Conservation (phyloP, 2,329 filamentous ascomycete species). For the Alternaria incomplexa region DNA sequence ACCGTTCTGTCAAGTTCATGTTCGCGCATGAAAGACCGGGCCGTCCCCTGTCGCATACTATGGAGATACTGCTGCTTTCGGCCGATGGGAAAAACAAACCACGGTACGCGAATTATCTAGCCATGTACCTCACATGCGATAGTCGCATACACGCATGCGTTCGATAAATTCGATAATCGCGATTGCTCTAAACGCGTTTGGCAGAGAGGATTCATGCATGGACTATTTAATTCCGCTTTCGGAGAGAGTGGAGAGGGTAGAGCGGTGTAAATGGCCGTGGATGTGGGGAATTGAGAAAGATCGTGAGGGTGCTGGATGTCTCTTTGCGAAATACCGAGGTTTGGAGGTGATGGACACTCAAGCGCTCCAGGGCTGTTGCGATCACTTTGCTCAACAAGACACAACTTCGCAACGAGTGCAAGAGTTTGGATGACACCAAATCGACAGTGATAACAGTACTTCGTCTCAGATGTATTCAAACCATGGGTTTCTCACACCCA, state of each 20-base stretch:
- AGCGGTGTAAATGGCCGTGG: not conserved
- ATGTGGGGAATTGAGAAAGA: not conserved
- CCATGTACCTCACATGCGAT: not conserved
- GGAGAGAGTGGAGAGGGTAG: not conserved
- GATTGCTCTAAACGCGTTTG: not conserved
- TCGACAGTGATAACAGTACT: not conserved
- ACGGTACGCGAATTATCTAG: not conserved
- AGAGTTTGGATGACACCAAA: not conserved
- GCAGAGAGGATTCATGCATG: not conserved
- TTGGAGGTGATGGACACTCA: not conserved
- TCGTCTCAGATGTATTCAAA: not conserved
- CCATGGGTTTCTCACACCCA: not conserved
- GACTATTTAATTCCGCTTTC: not conserved
- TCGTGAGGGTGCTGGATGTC: not conserved
- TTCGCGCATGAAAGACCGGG: not conserved
- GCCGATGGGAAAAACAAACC: not conserved
- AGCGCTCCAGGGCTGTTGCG: no score
- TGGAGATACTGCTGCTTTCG: conserved; percentile 8
- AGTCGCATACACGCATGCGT: conserved; percentile 1
- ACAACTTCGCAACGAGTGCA: not conserved
- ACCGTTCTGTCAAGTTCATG: not conserved
- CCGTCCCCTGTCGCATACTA: conserved; percentile 5
- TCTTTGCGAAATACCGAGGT: not conserved
- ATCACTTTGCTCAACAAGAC: no score
- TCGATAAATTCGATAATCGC: not conserved